phyloP scores from a whole-genome alignment of 345 rosid species.

The Eucalyptus shirleyi region DNA sequence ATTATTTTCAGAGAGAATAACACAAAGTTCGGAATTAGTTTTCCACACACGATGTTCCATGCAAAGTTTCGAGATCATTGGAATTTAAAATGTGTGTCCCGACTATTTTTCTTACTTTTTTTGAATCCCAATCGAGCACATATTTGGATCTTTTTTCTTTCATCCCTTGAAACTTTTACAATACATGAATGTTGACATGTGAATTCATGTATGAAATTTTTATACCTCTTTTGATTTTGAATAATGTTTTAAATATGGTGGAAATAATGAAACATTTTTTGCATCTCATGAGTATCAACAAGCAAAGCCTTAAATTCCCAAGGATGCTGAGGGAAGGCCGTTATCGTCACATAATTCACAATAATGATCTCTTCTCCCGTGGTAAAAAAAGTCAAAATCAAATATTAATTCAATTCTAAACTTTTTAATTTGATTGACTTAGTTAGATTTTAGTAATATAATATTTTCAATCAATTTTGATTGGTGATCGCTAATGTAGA shows the following conservation, averaged over 20 bases:
- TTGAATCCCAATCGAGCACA: too few species aligned
- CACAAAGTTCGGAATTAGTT: background rate
- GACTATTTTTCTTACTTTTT: background rate
- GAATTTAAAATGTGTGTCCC: background rate
- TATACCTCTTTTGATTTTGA: background rate
- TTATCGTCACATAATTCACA: background rate
- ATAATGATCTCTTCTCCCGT: background rate
- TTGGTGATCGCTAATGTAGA: too few species aligned
- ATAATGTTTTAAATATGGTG: background rate
- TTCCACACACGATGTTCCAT: background rate
- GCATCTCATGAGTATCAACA: background rate
- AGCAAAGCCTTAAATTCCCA: background rate
- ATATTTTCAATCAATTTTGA: too few species aligned
- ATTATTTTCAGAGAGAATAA: background rate
- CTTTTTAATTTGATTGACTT: too few species aligned
- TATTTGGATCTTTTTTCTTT: too few species aligned
- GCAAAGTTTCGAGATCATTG: background rate
- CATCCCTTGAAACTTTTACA: too few species aligned
- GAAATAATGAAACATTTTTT: background rate
- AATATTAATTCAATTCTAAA: fast-evolving
- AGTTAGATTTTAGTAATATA: too few species aligned
- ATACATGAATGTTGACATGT: background rate
- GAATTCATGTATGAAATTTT: background rate
- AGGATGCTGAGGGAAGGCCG: background rate
- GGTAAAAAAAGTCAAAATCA: background rate